Percentiles rank a stretch among this genome's conserved stretches.
Evolutionary conservation across 345 rosid genomes (phyloP).

Genomic region (Brassica carinata): DNA sequence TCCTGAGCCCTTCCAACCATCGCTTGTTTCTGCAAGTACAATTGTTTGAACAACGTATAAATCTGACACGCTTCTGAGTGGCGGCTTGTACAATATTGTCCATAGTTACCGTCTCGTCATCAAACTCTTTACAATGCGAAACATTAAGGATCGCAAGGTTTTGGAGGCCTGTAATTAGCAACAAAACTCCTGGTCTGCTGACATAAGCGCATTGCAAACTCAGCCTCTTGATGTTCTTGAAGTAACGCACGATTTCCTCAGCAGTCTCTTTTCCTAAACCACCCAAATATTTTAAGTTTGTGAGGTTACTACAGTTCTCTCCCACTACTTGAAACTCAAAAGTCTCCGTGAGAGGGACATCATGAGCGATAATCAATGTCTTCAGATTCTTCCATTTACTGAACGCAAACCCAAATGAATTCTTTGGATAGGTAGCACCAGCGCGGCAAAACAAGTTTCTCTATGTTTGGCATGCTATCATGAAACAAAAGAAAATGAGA

Average conservation of each 20-base stretch:
- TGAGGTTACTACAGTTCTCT: conserved; percentile 15
- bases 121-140: background rate
- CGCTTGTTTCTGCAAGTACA: too few species aligned
- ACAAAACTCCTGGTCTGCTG: background rate
- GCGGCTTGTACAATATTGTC: conserved; percentile 1
- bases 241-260: background rate
- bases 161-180: background rate
- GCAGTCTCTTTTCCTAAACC: background rate
- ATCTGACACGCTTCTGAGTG: conserved; percentile 3
- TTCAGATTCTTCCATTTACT: conserved; percentile 24
- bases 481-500: background rate
- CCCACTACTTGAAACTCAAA: conserved; percentile 13
- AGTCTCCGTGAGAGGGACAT: background rate
- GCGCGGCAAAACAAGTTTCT: conserved; percentile 19
- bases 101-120: background rate
- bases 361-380: conserved; percentile 10
- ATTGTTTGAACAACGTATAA: too few species aligned
- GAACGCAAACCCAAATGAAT: background rate
- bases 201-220: background rate
- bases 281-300: conserved; percentile 9
- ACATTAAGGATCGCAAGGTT: conserved; percentile 11
- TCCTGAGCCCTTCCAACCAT: too few species aligned
- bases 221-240: conserved; percentile 6
- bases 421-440: background rate
- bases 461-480: conserved; percentile 19